Conservation (phyloP, 1,139 yeast genomes). For the Blastobotrys niveus region DNA sequence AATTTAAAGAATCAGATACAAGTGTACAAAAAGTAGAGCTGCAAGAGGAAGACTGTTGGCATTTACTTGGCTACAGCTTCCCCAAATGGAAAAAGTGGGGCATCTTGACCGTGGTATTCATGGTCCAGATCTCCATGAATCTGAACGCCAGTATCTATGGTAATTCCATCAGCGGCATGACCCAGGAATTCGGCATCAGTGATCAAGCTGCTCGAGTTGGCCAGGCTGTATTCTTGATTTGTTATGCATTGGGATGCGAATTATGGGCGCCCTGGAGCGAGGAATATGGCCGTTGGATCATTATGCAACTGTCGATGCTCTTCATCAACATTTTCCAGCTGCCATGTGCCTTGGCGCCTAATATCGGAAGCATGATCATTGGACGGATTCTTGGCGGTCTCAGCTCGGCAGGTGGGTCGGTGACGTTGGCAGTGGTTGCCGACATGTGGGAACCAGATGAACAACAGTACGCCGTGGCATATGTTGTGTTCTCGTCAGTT, state of each 20-base stretch:
- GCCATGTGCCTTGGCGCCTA: constrained; percentile 37
- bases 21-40: constrained; percentile 21
- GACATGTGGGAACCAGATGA: constrained; percentile 40
- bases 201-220: constrained; percentile 35
- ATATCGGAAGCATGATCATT: constrained; percentile 33
- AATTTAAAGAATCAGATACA: background rate
- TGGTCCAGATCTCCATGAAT: constrained; percentile 41
- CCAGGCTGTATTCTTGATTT: constrained; percentile 37
- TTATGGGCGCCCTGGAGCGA: constrained; percentile 43
- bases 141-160: constrained; percentile 38
- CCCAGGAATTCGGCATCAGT: constrained; percentile 33
- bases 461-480: constrained; percentile 39
- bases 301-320: constrained; percentile 36
- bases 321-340: constrained; percentile 39
- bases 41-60: constrained; percentile 36
- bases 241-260: constrained; percentile 40
- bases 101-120: constrained; percentile 34
- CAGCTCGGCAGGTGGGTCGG: constrained; percentile 39
- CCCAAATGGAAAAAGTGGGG: constrained; percentile 36
- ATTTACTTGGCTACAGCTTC: constrained; percentile 34
- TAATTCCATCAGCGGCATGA: constrained; percentile 30
- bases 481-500: constrained; percentile 38
- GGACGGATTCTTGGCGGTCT: constrained; percentile 33
- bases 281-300: constrained; percentile 39
- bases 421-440: constrained; percentile 40